phyloP scores from a whole-genome alignment of 1,284 basidiomycete genomes.

The Blastosporella zonata region DNA sequence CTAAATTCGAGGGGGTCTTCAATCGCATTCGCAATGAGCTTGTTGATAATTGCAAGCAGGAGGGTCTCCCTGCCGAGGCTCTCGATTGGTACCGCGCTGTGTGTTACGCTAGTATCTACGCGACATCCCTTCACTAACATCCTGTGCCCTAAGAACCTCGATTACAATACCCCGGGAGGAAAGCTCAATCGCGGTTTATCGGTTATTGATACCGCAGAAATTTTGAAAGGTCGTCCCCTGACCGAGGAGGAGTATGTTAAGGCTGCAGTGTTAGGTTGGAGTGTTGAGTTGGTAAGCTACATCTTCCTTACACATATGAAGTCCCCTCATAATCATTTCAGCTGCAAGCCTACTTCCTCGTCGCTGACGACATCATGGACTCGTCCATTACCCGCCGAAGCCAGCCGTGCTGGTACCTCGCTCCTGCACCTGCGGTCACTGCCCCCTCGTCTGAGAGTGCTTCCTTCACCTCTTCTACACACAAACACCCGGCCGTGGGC shows the following conservation, averaged over 20 bases:
- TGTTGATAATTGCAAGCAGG: conserved; percentile 58
- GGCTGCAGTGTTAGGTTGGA: conserved; percentile 93
- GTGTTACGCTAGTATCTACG: conserved; percentile 22
- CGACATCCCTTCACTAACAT: conserved; percentile 1
- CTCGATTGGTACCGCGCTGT: conserved; percentile 80
- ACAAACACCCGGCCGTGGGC: conserved; percentile 60
- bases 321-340: conserved; percentile 27
- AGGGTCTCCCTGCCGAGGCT: conserved; percentile 82
- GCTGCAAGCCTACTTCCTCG: conserved; percentile 98
- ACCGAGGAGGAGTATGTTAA: conserved; percentile 86
- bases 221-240: conserved; percentile 71
- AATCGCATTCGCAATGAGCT: conserved; percentile 54
- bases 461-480: conserved; percentile 9
- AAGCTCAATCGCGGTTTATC: conserved; percentile 97
- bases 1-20: conserved; percentile 53
- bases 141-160: conserved; percentile 63
- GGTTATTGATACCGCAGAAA: conserved; percentile 91
- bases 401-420: conserved; percentile 96
- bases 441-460: conserved; percentile 14
- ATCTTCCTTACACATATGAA: background rate
- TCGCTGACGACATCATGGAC: conserved; percentile 99
- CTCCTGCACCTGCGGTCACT: conserved; percentile 20
- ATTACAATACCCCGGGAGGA: conserved; percentile 94
- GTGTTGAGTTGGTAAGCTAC: conserved; percentile 81
- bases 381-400: conserved; percentile 90